phyloP scores from a whole-genome alignment of 305 asterid genomes.

The Solanum hybrid region DNA sequence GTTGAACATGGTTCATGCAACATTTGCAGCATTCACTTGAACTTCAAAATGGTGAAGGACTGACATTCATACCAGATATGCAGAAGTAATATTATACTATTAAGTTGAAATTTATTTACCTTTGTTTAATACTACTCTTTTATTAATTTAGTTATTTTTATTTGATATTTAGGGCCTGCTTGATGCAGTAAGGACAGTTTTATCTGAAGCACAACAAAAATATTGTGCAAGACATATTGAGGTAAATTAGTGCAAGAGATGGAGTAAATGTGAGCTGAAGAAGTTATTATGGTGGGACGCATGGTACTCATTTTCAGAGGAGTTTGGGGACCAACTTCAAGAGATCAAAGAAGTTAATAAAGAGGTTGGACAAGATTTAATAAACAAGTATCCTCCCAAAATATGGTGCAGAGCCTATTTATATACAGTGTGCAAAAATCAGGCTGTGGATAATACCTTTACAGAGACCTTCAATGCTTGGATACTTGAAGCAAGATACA shows the following conservation, averaged over 20 bases:
- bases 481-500: neutral
- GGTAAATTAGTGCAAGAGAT: neutral
- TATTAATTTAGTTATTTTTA: neutral
- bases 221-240: neutral
- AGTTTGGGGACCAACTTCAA: neutral
- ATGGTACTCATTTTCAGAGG: neutral
- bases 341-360: neutral
- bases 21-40: neutral
- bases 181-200: neutral
- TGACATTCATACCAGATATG: neutral
- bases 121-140: neutral
- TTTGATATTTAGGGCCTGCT: neutral
- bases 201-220: neutral
- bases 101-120: neutral
- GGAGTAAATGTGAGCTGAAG: neutral
- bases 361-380: neutral
- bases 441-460: neutral
- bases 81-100: neutral
- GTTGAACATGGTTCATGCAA: neutral
- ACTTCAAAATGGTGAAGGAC: neutral
- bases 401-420: neutral
- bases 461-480: neutral
- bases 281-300: neutral
- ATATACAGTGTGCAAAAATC: too few species aligned
- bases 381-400: neutral